Evolutionary conservation across 1,284 basidiomycete genomes (phyloP).

Genomic region (Tilletia setariae): DNA sequence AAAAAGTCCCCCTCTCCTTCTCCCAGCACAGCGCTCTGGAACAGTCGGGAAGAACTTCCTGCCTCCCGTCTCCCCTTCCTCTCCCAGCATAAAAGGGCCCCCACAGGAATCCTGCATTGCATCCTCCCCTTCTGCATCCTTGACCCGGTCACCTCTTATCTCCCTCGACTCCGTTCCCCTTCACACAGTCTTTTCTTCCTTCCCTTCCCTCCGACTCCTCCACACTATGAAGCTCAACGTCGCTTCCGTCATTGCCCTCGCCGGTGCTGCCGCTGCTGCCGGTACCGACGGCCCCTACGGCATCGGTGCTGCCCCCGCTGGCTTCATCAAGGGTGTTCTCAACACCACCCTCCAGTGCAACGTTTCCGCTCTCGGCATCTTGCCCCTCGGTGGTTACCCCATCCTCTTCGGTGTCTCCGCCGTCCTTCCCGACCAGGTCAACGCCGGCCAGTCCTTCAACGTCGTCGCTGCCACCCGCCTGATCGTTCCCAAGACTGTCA

Average conservation of each 20-base stretch:
- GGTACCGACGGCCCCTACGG: not conserved
- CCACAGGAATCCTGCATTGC: too few relatives aligned
- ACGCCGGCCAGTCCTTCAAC: constrained; percentile 3
- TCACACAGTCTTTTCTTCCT: too few relatives aligned
- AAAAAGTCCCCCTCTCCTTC: too few relatives aligned
- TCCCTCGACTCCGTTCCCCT: too few relatives aligned
- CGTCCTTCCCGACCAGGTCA: not conserved
- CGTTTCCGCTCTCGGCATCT: not conserved
- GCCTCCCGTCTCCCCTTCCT: too few relatives aligned
- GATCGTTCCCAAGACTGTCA: constrained; percentile 2
- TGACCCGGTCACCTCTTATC: too few relatives aligned
- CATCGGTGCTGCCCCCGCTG: constrained; percentile 6
- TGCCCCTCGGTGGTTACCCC: not conserved
- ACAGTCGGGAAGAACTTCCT: too few relatives aligned
- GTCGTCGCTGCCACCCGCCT: not conserved
- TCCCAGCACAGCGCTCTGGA: too few relatives aligned
- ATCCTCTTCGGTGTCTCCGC: constrained; percentile 9
- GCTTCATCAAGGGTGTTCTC: constrained; percentile 4
- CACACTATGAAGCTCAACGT: not conserved
- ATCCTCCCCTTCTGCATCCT: too few relatives aligned
- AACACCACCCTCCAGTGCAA: constrained; percentile 9
- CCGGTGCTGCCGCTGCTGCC: constrained; percentile 3
- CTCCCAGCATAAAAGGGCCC: too few relatives aligned
- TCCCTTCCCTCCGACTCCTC: too few relatives aligned
- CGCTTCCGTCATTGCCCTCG: constrained; percentile 8